Base-by-base conservation (phyloP, 495 filamentous ascomycete species). In the Hypomontagnella submonticulosa region DNA sequence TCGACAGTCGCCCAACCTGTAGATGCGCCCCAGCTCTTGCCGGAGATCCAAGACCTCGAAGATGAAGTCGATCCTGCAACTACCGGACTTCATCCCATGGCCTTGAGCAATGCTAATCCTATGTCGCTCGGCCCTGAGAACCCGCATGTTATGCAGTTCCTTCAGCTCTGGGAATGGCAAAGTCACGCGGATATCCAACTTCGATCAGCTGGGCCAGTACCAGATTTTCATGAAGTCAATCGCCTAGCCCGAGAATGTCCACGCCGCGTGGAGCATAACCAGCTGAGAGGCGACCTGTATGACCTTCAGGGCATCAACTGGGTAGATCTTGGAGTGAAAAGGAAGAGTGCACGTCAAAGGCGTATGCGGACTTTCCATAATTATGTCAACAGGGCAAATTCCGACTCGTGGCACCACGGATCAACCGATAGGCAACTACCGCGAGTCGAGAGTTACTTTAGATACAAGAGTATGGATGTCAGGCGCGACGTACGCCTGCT, bases 261-360 rank as follows among this genome's bases (percentile, higher is more conserved):
- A 8, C 57, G 48, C 7, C 71, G 67, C 19, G 64, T 81, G 18
- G 50, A 70, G 6, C 79, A 79, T 47, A 57, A 71, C 4, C 85
- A 89, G 59, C 76, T 87, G 12, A 74, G 81, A 16, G 84, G 84
- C 0, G 87, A 90, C 37, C 70, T 73, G 15, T 90, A 79, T 66
- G 92, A 96, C 71, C 73, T 92, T 23, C 92, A 97, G 71, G 90
- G 92, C 49, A 89, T 97, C 37, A 80, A 90, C 46, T 97, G 92
- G 87, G 79, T 83, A 7, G 78, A 79, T 1, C 66, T 93, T 4
- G 86, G 85, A 4, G 86, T 91, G 3, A 84, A 80, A 13, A 84
- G 88, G 42, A 70, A 76, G 4, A 79, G 84, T 33, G 90, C 90
- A 16, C 81, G 88, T 51, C 76, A 79, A 30, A 77, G 87, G 38